Conservation (phyloP, 768 basidiomycete species). For the Pulveroboletus sp. region DNA sequence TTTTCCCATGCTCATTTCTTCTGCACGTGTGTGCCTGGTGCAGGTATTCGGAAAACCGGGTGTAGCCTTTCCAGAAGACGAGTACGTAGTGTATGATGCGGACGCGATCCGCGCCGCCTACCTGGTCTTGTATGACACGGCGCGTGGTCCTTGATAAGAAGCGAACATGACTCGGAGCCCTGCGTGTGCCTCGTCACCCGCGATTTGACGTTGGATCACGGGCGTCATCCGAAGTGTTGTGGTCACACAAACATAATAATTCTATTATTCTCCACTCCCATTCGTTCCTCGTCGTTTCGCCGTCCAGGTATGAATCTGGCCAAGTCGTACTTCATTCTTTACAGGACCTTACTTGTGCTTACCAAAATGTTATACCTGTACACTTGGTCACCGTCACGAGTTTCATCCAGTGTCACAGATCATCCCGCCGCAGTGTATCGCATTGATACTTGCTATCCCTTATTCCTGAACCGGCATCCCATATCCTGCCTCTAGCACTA, state of each 20-base stretch:
- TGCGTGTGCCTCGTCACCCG: background rate
- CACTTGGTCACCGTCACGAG: no score
- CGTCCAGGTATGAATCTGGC: background rate
- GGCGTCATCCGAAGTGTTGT: no score
- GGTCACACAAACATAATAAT: background rate
- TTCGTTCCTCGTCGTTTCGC: background rate
- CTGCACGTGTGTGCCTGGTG: background rate
- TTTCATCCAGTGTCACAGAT: no score
- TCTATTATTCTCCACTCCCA: background rate
- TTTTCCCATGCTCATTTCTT: background rate
- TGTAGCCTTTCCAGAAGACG: constrained; percentile 15
- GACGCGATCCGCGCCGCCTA: constrained; percentile 26
- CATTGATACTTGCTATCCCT: no score
- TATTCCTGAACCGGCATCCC: no score
- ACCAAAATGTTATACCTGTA: background rate
- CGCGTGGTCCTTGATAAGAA: background rate
- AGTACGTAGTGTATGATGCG: constrained; percentile 25
- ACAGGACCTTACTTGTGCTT: background rate
- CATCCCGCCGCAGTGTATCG: no score
- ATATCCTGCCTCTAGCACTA: no score
- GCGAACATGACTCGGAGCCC: background rate
- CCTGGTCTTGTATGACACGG: constrained; percentile 19
- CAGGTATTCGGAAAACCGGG: constrained; percentile 18
- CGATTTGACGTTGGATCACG: background rate
- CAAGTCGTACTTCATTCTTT: no score